A percentile compares a stretch with the other conserved stretches of the same genome.
Evolutionary conservation across 768 basidiomycete species (phyloP).

Genomic region (Jaapia argillacea): DNA sequence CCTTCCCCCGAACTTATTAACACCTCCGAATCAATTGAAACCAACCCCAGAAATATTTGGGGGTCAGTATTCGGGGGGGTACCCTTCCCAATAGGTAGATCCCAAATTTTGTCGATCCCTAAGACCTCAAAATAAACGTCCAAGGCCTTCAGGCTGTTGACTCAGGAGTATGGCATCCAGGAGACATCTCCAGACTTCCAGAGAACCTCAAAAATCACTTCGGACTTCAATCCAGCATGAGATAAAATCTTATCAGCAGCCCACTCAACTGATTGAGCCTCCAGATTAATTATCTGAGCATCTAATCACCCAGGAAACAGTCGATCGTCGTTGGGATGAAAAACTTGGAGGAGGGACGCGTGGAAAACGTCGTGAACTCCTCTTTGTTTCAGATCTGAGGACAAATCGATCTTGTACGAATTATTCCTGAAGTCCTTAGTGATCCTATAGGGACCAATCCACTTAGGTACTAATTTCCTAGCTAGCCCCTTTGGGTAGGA

Average conservation of each 20-base stretch:
- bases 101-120: slow-evolving; percentile 10
- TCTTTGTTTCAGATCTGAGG: slow-evolving; percentile 6
- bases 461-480: slow-evolving; percentile 18
- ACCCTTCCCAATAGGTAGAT: slow-evolving; percentile 1
- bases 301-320: slow-evolving; percentile 12
- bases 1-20: no score
- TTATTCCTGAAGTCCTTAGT: slow-evolving; percentile 8
- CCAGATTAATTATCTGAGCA: slow-evolving; percentile 8
- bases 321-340: slow-evolving; percentile 13
- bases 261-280: slow-evolving; percentile 12
- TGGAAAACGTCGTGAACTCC: slow-evolving; percentile 15
- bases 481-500: slow-evolving; percentile 9
- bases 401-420: slow-evolving; percentile 14
- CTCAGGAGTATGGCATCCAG: slow-evolving; percentile 21
- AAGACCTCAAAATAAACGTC: slow-evolving; percentile 19
- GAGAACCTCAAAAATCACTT: slow-evolving; percentile 14
- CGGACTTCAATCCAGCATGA: slow-evolving; percentile 14
- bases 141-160: slow-evolving; percentile 14
- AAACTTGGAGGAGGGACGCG: slow-evolving; percentile 11
- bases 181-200: slow-evolving; percentile 19
- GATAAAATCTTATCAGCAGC: slow-evolving; percentile 13
- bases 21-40: neutral
- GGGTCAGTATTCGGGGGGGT: neutral
- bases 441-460: slow-evolving; percentile 19
- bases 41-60: neutral